A percentile compares a stretch with the other conserved stretches of the same genome.
phyloP scores from a whole-genome alignment of 2,329 filamentous ascomycete species.

The Neonectria faginata region DNA sequence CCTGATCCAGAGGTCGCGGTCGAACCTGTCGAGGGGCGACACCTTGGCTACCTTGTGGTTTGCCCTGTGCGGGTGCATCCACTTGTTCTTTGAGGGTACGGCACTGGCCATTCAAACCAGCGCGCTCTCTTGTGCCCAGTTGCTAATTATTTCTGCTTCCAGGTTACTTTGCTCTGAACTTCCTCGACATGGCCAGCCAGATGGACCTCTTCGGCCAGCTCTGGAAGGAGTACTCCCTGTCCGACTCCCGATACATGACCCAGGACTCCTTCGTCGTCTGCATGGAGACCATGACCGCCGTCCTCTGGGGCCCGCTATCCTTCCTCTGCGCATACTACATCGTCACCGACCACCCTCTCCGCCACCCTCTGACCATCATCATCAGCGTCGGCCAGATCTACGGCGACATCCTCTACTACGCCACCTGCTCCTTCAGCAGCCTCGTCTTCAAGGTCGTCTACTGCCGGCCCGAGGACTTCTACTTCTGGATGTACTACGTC shows the following conservation, averaged over 20 bases:
- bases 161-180: conserved; percentile 64
- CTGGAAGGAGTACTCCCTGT: conserved; percentile 70
- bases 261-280: conserved; percentile 65
- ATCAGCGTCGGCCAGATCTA: conserved; percentile 63
- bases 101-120: neutral
- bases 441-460: conserved; percentile 54
- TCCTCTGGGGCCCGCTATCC: conserved; percentile 65
- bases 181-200: conserved; percentile 53
- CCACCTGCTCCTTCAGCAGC: conserved; percentile 59
- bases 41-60: conserved; percentile 78
- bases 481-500: conserved; percentile 66
- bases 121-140: neutral
- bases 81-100: conserved; percentile 57
- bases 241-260: conserved; percentile 67
- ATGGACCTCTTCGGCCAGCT: conserved; percentile 63
- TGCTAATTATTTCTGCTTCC: neutral
- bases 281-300: conserved; percentile 66
- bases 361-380: conserved; percentile 61
- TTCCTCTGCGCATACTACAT: conserved; percentile 60
- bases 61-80: conserved; percentile 71
- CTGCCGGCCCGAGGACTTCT: conserved; percentile 63
- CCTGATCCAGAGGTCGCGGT: conserved; percentile 64
- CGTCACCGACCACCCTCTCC: conserved; percentile 56
- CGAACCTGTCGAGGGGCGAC: conserved; percentile 65
- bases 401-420: conserved; percentile 65